These are phyloP conservation scores for Carallia brachiata DNA, from an alignment of 345 rosid genomes.

Conservation along the genomic window DNA sequence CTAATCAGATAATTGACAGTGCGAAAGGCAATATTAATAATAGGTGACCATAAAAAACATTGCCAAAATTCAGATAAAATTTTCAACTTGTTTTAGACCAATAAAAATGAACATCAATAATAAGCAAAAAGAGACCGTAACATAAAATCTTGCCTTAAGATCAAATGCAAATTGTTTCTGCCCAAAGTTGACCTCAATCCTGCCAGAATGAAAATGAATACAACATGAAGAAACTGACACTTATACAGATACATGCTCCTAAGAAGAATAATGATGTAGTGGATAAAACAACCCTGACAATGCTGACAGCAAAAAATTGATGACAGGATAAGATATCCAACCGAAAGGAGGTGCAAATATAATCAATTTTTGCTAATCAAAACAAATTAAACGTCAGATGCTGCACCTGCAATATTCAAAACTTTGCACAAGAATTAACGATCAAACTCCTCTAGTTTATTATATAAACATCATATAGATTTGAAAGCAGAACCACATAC, in stretches of 20 bases:
- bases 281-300: not conserved
- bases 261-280: not conserved
- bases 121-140: not conserved
- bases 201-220: slow-evolving; percentile 36
- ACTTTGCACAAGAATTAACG: not conserved
- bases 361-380: not conserved
- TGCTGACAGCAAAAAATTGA: not conserved
- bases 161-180: slow-evolving; percentile 70
- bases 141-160: slow-evolving; percentile 55
- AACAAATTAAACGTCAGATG: not conserved
- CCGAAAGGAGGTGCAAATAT: not conserved
- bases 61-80: not conserved
- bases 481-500: slow-evolving; percentile 46
- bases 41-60: not conserved
- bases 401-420: not conserved
- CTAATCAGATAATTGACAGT: slow-evolving; percentile 29
- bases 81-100: not conserved
- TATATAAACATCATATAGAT: not conserved
- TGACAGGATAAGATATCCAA: not conserved
- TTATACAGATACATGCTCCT: not conserved
- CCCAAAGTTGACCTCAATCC: slow-evolving; percentile 94
- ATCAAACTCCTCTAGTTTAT: slow-evolving; percentile 3
- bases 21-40: not conserved
- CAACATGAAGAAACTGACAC: not conserved
- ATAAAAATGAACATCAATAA: not conserved